phyloP scores from a whole-genome alignment of 1,284 basidiomycete genomes.

The Cryptococcus maquisensis region DNA sequence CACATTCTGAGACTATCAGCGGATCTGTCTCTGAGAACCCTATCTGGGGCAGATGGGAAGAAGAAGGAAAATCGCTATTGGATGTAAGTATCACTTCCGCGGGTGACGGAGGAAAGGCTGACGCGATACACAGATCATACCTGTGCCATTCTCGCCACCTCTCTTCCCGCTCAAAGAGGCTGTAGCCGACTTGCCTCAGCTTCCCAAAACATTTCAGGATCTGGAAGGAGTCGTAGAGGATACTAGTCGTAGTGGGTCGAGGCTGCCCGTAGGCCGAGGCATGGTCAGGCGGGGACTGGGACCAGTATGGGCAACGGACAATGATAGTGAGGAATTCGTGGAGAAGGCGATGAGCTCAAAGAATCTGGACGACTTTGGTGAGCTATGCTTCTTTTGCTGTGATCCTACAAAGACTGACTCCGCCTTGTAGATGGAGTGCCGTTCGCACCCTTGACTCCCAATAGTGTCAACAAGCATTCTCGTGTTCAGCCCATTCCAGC shows the following conservation, averaged over 20 bases:
- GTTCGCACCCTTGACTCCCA: neutral
- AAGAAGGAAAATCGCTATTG: neutral
- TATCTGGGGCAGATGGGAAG: constrained; percentile 10
- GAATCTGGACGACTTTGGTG: neutral
- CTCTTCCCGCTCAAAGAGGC: neutral
- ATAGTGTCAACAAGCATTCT: neutral
- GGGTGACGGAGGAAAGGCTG: neutral
- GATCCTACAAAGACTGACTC: neutral
- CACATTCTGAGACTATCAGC: neutral
- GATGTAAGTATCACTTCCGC: neutral
- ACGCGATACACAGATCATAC: neutral
- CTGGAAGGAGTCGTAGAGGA: neutral
- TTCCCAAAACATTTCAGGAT: neutral
- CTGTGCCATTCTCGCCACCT: neutral
- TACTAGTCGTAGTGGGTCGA: neutral
- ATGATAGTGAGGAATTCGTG: neutral
- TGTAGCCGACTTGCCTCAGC: too few relatives aligned
- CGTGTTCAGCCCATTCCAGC: neutral
- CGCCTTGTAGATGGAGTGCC: neutral
- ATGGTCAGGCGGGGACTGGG: neutral
- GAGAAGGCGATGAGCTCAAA: neutral
- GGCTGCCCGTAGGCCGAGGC: neutral
- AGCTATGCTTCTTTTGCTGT: neutral
- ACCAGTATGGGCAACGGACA: neutral
- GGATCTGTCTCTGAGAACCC: neutral